Base-by-base conservation (phyloP, 1,284 basidiomycete species). In the Tausonia pullulans region DNA sequence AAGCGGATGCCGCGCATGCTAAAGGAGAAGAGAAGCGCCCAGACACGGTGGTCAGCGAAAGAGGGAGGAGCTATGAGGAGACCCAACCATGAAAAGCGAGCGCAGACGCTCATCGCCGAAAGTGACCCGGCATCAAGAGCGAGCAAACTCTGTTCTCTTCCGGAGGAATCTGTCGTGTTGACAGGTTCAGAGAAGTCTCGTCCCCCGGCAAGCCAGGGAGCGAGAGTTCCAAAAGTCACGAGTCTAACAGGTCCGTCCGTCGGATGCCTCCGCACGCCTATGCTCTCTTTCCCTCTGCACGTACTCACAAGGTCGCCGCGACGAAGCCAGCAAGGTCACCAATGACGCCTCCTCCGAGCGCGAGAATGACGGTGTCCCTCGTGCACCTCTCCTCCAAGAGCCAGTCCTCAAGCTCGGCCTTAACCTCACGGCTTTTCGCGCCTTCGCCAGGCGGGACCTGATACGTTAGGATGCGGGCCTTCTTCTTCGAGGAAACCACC, bases 271-370 rank as follows among this genome's bases (percentile, higher is more conserved):
- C 27, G 27, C 27, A 27, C 27, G 27, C 27, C 27, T 27, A 27
- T 27, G 27, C 27, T 27, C 27, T 27, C 27, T 27, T 27, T 27
- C 27, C 27, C 27, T 27, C 27, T 27, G 27, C 27, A 27, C 27
- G 58, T 2, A 82, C 88, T 78, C 72, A 92, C 90, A 97, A 96
- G n/a, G 95, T 98, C 3, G 96, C 91, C 43, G 95, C 89, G 60
- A 97, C 93, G 72, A 97, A 98, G 52, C 95, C 95, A 66, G 92
- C 86, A 16, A 98, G 81, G 78, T 98, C 95, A 40, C 91, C 96
- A 69, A 98, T 91, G 67, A 98, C 95, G 61, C 95, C 95, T 50
- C 95, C 95, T 40, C 95, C 95, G 45, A 98, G 82, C 0, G 95
- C 95, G 61, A 98, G 79, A 66, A 98, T 81, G 69, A 98, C 90